These are phyloP conservation scores for Leccinum pallidistipes DNA, from an alignment of 1,284 basidiomycete genomes.

Conservation along the genomic window DNA sequence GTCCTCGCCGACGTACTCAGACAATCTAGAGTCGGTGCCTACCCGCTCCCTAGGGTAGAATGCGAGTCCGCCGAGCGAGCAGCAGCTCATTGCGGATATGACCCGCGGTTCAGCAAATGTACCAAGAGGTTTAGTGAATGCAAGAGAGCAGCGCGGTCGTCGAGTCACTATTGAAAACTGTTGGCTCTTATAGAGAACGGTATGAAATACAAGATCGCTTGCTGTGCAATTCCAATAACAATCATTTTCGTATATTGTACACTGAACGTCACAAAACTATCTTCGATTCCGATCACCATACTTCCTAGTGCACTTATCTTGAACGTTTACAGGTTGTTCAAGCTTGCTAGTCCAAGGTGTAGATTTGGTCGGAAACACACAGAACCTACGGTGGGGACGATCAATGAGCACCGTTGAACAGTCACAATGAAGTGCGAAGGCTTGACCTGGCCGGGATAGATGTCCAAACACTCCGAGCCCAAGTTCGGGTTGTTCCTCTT, in stretches of 20 bases:
- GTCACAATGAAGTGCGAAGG: background rate
- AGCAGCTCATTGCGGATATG: slow-evolving; percentile 19
- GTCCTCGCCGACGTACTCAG: slow-evolving; percentile 40
- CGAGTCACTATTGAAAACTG: slow-evolving; percentile 4
- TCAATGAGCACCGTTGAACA: background rate
- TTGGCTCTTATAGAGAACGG: background rate
- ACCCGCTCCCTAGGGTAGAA: slow-evolving; percentile 35
- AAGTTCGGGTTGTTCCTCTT: background rate
- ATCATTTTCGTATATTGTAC: background rate
- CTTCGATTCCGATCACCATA: background rate
- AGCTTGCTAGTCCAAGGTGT: background rate
- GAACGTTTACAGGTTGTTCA: background rate
- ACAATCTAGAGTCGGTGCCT: slow-evolving; percentile 45
- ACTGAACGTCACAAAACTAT: background rate
- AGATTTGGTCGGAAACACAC: background rate
- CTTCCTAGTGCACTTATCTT: background rate
- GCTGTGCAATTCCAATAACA: background rate
- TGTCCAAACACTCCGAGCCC: background rate
- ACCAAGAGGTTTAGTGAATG: slow-evolving; percentile 40
- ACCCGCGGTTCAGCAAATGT: slow-evolving; percentile 40
- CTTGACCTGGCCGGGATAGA: background rate
- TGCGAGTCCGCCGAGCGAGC: background rate
- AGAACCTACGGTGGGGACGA: background rate
- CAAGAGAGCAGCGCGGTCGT: slow-evolving; percentile 46
- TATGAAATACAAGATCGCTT: background rate